Evolutionary conservation across 257 asterid genomes (phyloP), one percentile per base, ranked within the genome.

Genomic region (Jacaranda copaia): DNA sequence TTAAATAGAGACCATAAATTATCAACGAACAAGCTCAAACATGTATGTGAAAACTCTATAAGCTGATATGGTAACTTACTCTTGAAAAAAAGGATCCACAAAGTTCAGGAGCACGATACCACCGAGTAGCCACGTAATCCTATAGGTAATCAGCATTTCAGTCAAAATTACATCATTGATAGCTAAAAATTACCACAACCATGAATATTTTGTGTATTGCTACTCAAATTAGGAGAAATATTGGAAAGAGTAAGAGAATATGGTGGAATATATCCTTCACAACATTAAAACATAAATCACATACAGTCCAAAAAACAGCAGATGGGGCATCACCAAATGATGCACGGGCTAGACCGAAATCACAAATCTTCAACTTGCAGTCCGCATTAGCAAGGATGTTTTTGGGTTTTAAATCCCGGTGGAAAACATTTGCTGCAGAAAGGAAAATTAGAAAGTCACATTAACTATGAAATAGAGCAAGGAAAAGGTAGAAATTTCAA

Each of bases 101-200:
- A 78, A 91, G 94, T 75, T 91, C 97, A 85, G 93, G 97, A 78
- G 97, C 97, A 63, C 97, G 97, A 79, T 91, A 91, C 97, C 97
- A 91, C 55, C 95, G 90, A 68, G 97, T 91, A 43, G 97, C 97
- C 81, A 91, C 95, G 15, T 91, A 91, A 83, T 91, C 97, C 97
- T 91, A 77, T 42, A 74, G 68, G 76, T 72, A 77, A 84, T 62
- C 76, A 65, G 68, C 84, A 80, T 53, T 62, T 71, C 12, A 62
- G 56, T 64, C 62, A 64, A 67, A 53, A 84, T 43, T 19, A 43
- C 48, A 48, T 68, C 43, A 58, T 35, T 5, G 75, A 18, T 35
- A 13, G 58, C 60, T 18, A 43, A 45, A 4, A 56, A 15, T 8
- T 55, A 5, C 18, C 12, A 32, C 11, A 8, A 68, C 5, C 39